Evolutionary conservation across 371 early-diverging fungal species (phyloP), one percentile per base, ranked within the genome.

Genomic region (Haplosporangium sp.): DNA sequence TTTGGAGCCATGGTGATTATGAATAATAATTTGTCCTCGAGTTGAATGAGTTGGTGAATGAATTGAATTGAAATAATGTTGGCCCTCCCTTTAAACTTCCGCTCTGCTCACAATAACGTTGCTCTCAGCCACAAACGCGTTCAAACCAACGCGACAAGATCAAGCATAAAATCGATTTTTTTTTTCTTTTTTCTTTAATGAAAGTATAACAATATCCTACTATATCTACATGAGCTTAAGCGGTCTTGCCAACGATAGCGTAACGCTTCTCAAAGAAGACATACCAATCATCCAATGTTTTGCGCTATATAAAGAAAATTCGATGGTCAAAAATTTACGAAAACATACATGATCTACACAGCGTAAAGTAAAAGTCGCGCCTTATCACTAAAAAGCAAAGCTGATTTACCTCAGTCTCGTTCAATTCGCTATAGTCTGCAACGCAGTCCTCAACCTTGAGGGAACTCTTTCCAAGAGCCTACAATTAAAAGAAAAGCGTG

Each of bases 391-490:
- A 50, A 20, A 9, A 17, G 39, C 19, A 10, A 34, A 53, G 11
- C n/a, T 48, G n/a, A 6, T 39, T 68, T 82, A 89, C 87, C 86
- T 94, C 93, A 70, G 93, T 92, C 62, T 85, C 90, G 61, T 82
- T 85, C 69, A 95, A 79, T 2, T 74, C 86, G 57, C 91, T 90
- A 71, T 86, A 88, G 77, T 94, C 94, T 20, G 93, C 84, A 38
- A 91, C 72, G 69, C 93, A 93, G 65, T 95, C 93, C 69, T 92
- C 93, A 42, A 86, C 86, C 68, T 96, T 90, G 65, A 94, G 77
- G 17, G 93, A 93, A 47, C 87, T 86, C 85, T 85, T 94, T 56
- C 91, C 96, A 19, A 96, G 89, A 3, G 94, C 96, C 91, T 92
- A 35, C 47, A 19, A 47, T 34, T 61, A 17, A 4, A 2, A 27